Percentiles rank a stretch among this genome's conserved stretches.
These are phyloP conservation scores for Biscogniauxia sp. DNA, from an alignment of 2,329 filamentous ascomycete genomes.

Conservation along the genomic window DNA sequence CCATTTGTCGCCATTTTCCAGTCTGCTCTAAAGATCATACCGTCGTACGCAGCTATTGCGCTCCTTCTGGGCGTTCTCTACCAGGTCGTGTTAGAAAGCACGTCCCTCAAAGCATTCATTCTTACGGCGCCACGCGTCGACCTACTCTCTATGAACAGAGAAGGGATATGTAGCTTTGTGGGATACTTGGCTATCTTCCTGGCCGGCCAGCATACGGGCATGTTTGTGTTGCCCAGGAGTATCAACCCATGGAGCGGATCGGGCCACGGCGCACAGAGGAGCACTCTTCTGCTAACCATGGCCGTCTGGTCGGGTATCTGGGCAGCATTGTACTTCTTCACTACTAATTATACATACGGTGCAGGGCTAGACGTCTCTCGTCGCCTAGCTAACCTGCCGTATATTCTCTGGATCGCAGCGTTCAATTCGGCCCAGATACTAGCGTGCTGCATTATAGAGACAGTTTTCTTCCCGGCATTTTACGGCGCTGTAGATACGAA, in stretches of 20 bases:
- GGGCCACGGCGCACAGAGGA: constrained; percentile 47
- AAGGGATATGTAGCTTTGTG: constrained; percentile 91
- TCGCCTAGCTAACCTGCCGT: constrained; percentile 87
- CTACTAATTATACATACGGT: constrained; percentile 67
- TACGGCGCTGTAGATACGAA: constrained; percentile 55
- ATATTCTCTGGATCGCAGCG: constrained; percentile 87
- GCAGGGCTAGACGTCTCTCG: constrained; percentile 77
- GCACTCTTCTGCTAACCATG: constrained; percentile 61
- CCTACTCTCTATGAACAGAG: constrained; percentile 84
- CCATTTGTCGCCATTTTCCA: constrained; percentile 86
- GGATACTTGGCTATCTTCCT: constrained; percentile 96
- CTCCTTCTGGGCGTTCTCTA: constrained; percentile 68
- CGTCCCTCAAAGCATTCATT: constrained; percentile 77
- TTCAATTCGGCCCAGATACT: constrained; percentile 86
- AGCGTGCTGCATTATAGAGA: constrained; percentile 75
- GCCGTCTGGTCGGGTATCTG: constrained; percentile 65
- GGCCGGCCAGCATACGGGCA: constrained; percentile 50
- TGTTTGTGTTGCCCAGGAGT: constrained; percentile 45
- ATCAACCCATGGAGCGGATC: constrained; percentile 42
- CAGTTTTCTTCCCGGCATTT: constrained; percentile 70
- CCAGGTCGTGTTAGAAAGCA: constrained; percentile 72
- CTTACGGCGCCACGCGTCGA: constrained; percentile 76
- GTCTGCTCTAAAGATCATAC: constrained; percentile 64
- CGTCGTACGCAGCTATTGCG: constrained; percentile 74
- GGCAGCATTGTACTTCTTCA: constrained; percentile 66